A percentile compares a stretch with the other conserved stretches of the same genome.
Conservation (phyloP, 1,284 basidiomycete species). For the Golubevia sp. region DNA sequence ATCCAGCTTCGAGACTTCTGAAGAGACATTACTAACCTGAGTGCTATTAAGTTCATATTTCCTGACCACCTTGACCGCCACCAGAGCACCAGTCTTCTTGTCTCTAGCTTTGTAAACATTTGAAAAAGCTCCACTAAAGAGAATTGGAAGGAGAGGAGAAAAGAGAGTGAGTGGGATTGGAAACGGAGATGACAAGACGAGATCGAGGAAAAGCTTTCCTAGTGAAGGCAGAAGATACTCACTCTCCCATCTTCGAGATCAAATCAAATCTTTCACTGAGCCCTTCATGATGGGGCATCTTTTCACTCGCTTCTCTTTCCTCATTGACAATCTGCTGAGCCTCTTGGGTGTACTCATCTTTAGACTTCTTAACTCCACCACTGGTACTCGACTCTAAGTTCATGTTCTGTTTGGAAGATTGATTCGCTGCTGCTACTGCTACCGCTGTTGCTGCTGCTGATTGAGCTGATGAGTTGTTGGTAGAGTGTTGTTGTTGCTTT, state of each 20-base stretch:
- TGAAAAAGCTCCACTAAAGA: constrained; percentile 90
- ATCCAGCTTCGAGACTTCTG: too few species aligned
- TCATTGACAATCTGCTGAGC: constrained; percentile 45
- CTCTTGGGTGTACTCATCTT: constrained; percentile 34
- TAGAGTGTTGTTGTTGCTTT: constrained; percentile 10
- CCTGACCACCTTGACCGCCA: constrained; percentile 96
- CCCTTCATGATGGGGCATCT: constrained; percentile 49
- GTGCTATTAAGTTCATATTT: constrained; percentile 93
- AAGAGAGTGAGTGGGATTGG: not conserved
- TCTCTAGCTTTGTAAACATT: constrained; percentile 95
- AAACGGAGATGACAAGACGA: not conserved
- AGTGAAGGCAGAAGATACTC: constrained; percentile 11
- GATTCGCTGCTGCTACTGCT: not conserved
- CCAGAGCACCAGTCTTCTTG: constrained; percentile 75
- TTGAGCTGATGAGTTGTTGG: not conserved
- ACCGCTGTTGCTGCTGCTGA: constrained; percentile 1
- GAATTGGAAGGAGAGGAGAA: not conserved
- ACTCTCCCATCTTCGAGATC: constrained; percentile 52
- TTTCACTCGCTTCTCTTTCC: constrained; percentile 40
- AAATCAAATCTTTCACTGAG: constrained; percentile 48
- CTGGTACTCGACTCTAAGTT: constrained; percentile 6
- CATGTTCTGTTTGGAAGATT: not conserved
- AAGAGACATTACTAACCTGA: constrained; percentile 73
- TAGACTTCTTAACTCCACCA: constrained; percentile 15
- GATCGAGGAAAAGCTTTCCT: not conserved